Base-by-base conservation (phyloP, 495 filamentous ascomycete genomes). In the Trichoderma parareesei region DNA sequence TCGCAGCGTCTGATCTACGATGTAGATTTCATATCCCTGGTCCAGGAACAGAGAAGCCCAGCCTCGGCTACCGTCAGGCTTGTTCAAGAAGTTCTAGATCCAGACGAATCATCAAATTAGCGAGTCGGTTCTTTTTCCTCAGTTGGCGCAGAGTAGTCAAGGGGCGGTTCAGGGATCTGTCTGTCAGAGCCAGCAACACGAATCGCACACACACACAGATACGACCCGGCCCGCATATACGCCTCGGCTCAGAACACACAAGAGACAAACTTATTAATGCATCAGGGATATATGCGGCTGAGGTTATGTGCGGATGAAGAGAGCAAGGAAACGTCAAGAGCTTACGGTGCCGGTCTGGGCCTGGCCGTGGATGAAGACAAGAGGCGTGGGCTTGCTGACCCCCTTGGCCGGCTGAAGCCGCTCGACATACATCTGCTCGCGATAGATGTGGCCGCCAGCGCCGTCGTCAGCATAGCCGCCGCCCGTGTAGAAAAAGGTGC, bases 381-480 rank as follows among this genome's bases (percentile, higher is more conserved):
- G 70, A 1, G 83, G 84, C 64, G 27, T 65, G 18, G 38, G 27
- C 9, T 18, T 37, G n/a, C 10, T 63, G 8, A 60, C 40, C 13
- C 35, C 60, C n/a, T 65, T 65, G 20, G 46, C 57, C 0, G 83
- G 82, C n/a, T 71, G 71, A 44, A 86, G 69, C 60, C 76, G 74
- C 72, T 86, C 84, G n/a, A 85, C 82, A 68, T 86, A 84, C 75
- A 84, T 82, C 73, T 84, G 80, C 59, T 76, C 76, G 41, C 41
- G 61, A 44, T 14, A 63, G 61, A 63, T 48, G 61, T 46, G 40
- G n/a, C 42, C 42, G 6, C 61, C 61, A 7, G 61, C 42, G 5
- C 43, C 43, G 62, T 72, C 69, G 13, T 70, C 37, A 10, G 73
- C 70, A 67, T 80, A 82, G 20, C 76, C 62, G 33, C 81, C 82